Evolutionary conservation across 768 basidiomycete genomes (phyloP).

Genomic region (Naematelia encephala): DNA sequence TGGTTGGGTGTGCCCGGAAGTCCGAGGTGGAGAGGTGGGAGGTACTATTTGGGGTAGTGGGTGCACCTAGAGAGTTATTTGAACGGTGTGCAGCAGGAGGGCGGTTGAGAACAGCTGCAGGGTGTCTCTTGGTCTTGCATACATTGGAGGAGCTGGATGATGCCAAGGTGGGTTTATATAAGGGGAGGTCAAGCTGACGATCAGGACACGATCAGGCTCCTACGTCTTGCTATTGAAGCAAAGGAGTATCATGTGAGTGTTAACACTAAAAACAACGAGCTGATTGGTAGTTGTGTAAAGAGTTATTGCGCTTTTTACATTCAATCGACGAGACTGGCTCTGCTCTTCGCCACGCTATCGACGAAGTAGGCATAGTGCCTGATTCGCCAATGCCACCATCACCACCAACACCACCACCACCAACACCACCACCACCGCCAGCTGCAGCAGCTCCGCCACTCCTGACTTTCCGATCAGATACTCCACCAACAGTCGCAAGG

Average conservation of each 20-base stretch:
- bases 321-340: constrained; percentile 82
- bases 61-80: constrained; percentile 83
- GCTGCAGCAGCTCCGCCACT: constrained; percentile 3
- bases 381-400: not conserved
- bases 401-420: not conserved
- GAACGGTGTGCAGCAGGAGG: constrained; percentile 60
- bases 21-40: constrained; percentile 90
- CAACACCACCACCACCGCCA: not conserved
- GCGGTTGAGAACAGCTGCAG: constrained; percentile 74
- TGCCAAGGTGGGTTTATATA: constrained; percentile 25
- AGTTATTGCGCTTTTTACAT: constrained; percentile 85
- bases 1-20: constrained; percentile 93
- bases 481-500: not conserved
- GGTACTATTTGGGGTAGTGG: constrained; percentile 81
- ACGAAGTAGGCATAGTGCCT: constrained; percentile 21
- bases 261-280: not conserved
- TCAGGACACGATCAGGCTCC: constrained; percentile 71
- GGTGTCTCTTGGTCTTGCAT: constrained; percentile 89
- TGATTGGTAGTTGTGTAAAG: constrained; percentile 66
- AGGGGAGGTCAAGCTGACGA: not conserved
- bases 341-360: constrained; percentile 29
- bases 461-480: constrained; percentile 12
- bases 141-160: constrained; percentile 86
- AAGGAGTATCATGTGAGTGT: constrained; percentile 65
- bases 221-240: constrained; percentile 69